Evolutionary conservation across 306 rosid genomes (phyloP), one percentile per base, ranked within the genome.

Genomic region (Hippophae tibetana): DNA sequence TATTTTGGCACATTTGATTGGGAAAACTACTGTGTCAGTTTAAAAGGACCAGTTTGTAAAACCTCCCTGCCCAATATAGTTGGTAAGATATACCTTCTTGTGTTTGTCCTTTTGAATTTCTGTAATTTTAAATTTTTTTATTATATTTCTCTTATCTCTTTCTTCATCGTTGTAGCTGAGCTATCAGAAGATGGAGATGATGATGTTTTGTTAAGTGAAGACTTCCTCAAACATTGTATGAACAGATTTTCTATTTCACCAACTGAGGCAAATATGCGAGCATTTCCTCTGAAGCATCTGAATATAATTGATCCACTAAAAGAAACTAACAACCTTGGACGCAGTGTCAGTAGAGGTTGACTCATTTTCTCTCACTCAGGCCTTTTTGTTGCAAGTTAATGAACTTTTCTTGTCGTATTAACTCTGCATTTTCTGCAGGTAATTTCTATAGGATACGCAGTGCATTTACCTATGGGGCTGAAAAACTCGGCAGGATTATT

Each of bases 271-370:
- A 76, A 78, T 57, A 23, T 65, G 55, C 81, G 83, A 47, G 69
- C 76, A 43, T 86, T 89, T 82, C 71, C 87, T 61, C 65, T 56
- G 63, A 89, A 89, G 74, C 83, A 89, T 78, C 93, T 86, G 54
- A 86, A 89, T 72, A 89, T 89, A 58, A 77, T 89, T 42, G 97
- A 89, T 84, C 95, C 97, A 8, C 79, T 89, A 52, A 89, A 86
- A 79, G 89, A 86, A 71, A 84, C 82, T 74, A 89, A 89, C 81
- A 89, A 89, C 67, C 97, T 89, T 69, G 97, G 97, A 41, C 97
- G 97, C 62, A 89, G 97, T 80, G 95, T 89, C 50, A 86, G 66
- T 74, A 84, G 73, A 82, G 93, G 97, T 87, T 66, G 61, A 49
- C 64, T 14, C 69, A 9, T 57, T 26, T 60, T 69, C 23, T 56